Base-by-base conservation (phyloP, 345 rosid species). In the Gossypium rotundifolium region DNA sequence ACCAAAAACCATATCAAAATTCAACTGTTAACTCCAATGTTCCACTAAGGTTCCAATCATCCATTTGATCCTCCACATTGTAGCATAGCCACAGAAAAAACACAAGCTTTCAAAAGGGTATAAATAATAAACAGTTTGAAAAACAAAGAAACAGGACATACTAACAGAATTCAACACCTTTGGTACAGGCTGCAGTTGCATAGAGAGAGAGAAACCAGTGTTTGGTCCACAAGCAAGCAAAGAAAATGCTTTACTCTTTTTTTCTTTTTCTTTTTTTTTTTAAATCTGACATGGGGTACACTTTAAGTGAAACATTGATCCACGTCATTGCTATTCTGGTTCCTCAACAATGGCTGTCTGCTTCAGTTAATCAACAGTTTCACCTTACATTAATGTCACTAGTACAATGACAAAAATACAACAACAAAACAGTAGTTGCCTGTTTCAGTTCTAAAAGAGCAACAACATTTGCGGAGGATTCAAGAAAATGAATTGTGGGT, bases 151-250 rank as follows among this genome's bases (percentile, higher is more conserved):
- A 70, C 38, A 77, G 78, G 70, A 75, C 83, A 74, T 73, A 48
- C 64, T 77, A 75, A 77, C 83, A 81, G 80, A 79, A 75, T 75
- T 22, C 51, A 62, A 54, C 76, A 46, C 78, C 78, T 57, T 76
- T 70, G 77, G 75, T 52, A 63, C 73, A 33, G 0, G 40, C 68
- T 52, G 67, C 84, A 79, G 61, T 22, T 57, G 62, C 62, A 61
- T 38, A 33, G 40, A 33, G 40, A 33, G 38, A 33, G 40, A 33
- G 7, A 33, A 33, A 25, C 25, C 17, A 76, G 57, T 42, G 76
- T 29, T 65, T 72, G 81, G 83, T 81, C 81, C 80, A 45, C 79
- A 66, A 17, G 38, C 65, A 74, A 69, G 16, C 62, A 49, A 57
- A 57, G 60, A 44, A 75, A 29, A 23, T 59, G 63, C 17, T 59